Percentiles rank a stretch among this genome's conserved stretches.
Conservation (phyloP, 2,329 filamentous ascomycete species). For the Stachybotrys chlorohalonatus region DNA sequence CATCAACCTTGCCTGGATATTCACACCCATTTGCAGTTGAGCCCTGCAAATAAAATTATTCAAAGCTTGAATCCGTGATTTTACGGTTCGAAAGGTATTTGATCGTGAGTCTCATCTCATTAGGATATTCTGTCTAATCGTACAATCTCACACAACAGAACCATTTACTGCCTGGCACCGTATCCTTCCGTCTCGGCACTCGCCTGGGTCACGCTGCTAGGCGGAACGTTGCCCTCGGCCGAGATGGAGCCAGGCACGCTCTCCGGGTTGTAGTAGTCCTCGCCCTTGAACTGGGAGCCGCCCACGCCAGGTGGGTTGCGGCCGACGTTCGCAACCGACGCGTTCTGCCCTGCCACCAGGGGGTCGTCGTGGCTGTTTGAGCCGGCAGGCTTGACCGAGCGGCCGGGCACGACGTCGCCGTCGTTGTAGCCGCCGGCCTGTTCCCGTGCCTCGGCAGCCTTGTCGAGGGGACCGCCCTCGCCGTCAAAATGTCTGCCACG, state of each 20-base stretch:
- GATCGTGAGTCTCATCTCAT: background rate
- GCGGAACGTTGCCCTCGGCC: slow-evolving; percentile 30
- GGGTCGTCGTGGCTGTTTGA: slow-evolving; percentile 16
- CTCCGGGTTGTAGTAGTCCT: slow-evolving; percentile 30
- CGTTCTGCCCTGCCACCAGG: slow-evolving; percentile 24
- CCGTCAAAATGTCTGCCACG: slow-evolving; percentile 34
- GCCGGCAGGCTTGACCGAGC: slow-evolving; percentile 8
- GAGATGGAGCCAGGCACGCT: slow-evolving; percentile 31
- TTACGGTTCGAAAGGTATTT: no score
- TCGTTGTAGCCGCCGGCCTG: slow-evolving; percentile 27
- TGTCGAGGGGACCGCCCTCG: slow-evolving; percentile 31
- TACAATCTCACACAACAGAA: background rate
- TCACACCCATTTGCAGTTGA: no score
- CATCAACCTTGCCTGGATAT: no score
- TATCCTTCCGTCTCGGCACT: slow-evolving; percentile 17
- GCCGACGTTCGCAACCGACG: slow-evolving; percentile 28
- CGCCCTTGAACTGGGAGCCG: slow-evolving; percentile 29
- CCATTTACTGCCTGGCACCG: background rate
- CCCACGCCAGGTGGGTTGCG: slow-evolving; percentile 22
- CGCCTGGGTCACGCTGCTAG: slow-evolving; percentile 28
- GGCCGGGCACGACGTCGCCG: slow-evolving; percentile 21
- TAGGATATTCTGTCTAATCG: background rate
- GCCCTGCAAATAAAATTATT: no score
- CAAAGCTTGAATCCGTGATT: no score
- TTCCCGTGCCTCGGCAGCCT: slow-evolving; percentile 14